Evolutionary conservation across 495 filamentous ascomycete species (phyloP).

Genomic region (Aspergillus conjunctus): DNA sequence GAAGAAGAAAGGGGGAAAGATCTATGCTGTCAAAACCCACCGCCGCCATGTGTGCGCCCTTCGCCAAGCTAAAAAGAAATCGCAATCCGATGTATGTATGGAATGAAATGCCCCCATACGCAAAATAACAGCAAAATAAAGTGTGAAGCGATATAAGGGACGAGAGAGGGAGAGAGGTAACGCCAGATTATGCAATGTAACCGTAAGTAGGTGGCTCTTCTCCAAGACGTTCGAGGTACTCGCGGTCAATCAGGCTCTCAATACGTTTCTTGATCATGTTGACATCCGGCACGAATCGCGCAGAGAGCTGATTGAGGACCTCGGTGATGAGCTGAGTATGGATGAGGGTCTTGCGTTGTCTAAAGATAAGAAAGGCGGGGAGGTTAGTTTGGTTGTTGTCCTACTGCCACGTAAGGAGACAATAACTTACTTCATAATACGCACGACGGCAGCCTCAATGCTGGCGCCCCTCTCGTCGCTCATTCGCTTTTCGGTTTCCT

Average conservation of each 20-base stretch:
- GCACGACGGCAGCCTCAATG: constrained; percentile 88
- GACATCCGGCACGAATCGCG: constrained; percentile 86
- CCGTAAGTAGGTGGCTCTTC: constrained; percentile 70
- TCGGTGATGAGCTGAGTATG: constrained; percentile 85
- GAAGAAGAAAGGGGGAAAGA: not conserved
- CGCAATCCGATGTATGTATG: not conserved
- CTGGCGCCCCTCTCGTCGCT: constrained; percentile 73
- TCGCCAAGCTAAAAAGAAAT: constrained; percentile 2
- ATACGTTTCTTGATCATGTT: constrained; percentile 92
- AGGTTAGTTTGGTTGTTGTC: constrained; percentile 6
- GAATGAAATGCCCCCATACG: not conserved
- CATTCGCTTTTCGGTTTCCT: constrained; percentile 85
- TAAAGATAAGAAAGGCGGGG: constrained; percentile 32
- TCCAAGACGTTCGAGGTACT: constrained; percentile 90
- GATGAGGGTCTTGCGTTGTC: constrained; percentile 82
- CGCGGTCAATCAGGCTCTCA: constrained; percentile 86
- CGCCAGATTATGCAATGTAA: constrained; percentile 65
- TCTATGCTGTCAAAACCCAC: not conserved
- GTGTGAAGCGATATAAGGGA: not conserved
- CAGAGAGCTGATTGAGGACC: constrained; percentile 75
- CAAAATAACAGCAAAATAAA: not conserved
- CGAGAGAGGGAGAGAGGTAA: constrained; percentile 1
- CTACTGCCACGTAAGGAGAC: not conserved
- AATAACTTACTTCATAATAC: constrained; percentile 87
- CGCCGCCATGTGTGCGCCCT: not conserved